Evolutionary conservation across 176 grass and related monocot genomes (phyloP).

Genomic region (Thinopyrum elongatum): DNA sequence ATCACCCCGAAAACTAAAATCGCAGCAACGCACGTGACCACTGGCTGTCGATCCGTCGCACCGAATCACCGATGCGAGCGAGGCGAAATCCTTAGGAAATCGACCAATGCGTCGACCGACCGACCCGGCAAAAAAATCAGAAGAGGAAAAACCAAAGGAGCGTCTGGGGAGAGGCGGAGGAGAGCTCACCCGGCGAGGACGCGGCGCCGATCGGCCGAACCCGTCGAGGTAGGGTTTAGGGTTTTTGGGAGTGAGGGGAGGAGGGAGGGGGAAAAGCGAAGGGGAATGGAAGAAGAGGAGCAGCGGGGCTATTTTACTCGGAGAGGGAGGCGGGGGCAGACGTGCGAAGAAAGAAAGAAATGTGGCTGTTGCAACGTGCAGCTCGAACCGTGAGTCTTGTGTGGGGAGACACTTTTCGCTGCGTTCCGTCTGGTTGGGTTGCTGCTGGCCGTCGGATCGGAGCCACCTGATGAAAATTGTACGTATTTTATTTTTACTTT

Average conservation of each 20-base stretch:
- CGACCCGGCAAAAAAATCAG: background rate
- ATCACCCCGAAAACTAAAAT: background rate
- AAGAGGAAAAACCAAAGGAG: background rate
- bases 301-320: background rate
- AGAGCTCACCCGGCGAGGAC: conserved; percentile 11
- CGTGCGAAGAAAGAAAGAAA: background rate
- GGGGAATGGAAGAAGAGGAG: background rate
- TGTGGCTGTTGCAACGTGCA: background rate
- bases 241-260: conserved; percentile 2
- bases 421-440: background rate
- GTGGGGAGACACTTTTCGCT: background rate
- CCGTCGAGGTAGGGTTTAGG: conserved; percentile 37
- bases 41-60: background rate
- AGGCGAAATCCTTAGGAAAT: background rate
- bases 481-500: background rate
- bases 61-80: background rate
- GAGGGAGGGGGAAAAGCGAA: background rate
- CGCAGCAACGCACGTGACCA: background rate
- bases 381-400: background rate
- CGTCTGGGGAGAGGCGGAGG: background rate
- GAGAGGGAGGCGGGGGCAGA: background rate
- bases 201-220: background rate
- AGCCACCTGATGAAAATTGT: too few relatives aligned
- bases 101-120: background rate
- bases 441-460: background rate